Base-by-base conservation (phyloP, 1,139 yeast species). In the Saccharomyces uvarum region DNA sequence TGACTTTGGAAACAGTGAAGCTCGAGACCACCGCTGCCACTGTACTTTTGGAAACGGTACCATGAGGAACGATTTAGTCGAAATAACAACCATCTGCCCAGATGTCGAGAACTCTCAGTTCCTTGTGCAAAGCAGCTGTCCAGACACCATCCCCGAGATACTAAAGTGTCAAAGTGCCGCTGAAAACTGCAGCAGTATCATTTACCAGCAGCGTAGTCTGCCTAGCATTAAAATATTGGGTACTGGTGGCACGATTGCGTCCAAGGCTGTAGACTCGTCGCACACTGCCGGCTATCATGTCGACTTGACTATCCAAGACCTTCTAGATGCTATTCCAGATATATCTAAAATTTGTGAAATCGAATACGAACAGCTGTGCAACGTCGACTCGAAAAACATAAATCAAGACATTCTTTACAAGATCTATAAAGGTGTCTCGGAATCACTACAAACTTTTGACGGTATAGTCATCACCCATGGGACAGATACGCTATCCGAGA, bases 181-280 rank as follows among this genome's bases (percentile, higher is more conserved):
- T 38, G 26, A 8, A 6, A 19, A 38, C 19, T 11, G 44, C 24
- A 38, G 44, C 44, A 13, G 44, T 21, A 38, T 19, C 44, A 13
- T 24, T 19, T 38, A 24, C 55, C 66, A 51, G 58, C 63, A 55
- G 57, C 66, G 32, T 61, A 62, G 57, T 47, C 56, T 72, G 26
- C 76, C 76, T 24, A 68, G 72, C 42, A 74, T 84, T 51, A 83
- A 83, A 61, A 81, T 84, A 24, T 70, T 84, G 38, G 89, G 88
- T 1, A 84, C 89, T 0, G 89, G 89, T 8, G 89, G 89, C 13
- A 84, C 89, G 2, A 84, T 84, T 61, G 88, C 88, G 0, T 81
- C 88, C 0, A 82, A 82, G 63, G 87, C 86, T 0, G 68, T 74
- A 1, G 66, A 75, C 13, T 73, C 82, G 0, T 76, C 82, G 29